phyloP scores from a whole-genome alignment of 352 stramenopile genomes.

The Pythium periplocum region DNA sequence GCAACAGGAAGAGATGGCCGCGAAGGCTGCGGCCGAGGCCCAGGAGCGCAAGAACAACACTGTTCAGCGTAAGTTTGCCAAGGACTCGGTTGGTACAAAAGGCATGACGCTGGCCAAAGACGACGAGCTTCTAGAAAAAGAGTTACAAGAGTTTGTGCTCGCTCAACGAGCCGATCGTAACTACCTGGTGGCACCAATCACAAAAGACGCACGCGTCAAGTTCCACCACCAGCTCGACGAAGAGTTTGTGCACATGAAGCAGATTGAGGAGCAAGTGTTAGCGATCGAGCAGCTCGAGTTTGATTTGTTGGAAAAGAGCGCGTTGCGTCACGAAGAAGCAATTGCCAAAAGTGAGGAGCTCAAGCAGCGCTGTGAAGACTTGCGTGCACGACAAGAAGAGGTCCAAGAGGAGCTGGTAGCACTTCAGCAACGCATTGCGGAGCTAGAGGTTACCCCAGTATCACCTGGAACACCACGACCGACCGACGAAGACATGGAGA shows the following conservation, averaged over 20 bases:
- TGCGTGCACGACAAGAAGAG: constrained; percentile 24
- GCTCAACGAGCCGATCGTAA: constrained; percentile 36
- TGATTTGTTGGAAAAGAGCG: constrained; percentile 59
- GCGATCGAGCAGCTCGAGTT: constrained; percentile 57
- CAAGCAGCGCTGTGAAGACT: constrained; percentile 23
- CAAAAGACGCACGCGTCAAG: constrained; percentile 30
- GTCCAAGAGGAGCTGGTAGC: constrained; percentile 24
- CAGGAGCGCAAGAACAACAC: constrained; percentile 23
- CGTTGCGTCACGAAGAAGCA: constrained; percentile 47
- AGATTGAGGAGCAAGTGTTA: constrained; percentile 40
- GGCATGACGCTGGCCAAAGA: constrained; percentile 44
- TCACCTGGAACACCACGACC: constrained; percentile 28
- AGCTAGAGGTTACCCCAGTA: constrained; percentile 19
- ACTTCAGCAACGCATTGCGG: constrained; percentile 23
- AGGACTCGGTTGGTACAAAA: constrained; percentile 55
- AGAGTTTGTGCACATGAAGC: constrained; percentile 63
- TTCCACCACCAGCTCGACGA: constrained; percentile 35
- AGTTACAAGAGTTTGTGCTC: constrained; percentile 42
- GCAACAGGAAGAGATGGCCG: constrained; percentile 38
- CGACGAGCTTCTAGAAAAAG: constrained; percentile 45
- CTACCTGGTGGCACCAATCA: constrained; percentile 41
- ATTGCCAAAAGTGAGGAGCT: constrained; percentile 29
- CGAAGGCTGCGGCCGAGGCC: constrained; percentile 40
- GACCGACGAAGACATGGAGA: constrained; percentile 28
- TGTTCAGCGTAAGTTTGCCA: constrained; percentile 30